Percentiles rank a stretch among this genome's conserved stretches.
Evolutionary conservation across 108 stramenopile species (phyloP).

Genomic region (Seminavis robusta): DNA sequence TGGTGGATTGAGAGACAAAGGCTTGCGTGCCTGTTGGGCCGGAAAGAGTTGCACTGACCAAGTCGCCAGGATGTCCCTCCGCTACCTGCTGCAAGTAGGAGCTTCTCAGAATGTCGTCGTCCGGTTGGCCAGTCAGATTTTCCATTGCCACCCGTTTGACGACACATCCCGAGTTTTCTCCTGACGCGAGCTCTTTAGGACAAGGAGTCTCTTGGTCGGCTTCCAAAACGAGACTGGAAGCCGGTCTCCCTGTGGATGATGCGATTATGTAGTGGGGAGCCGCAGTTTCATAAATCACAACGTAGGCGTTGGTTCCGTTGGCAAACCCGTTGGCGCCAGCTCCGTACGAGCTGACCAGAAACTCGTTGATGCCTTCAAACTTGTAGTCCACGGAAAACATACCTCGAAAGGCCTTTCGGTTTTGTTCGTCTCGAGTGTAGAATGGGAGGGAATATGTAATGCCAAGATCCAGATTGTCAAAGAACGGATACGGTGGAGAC

Average conservation of each 20-base stretch:
- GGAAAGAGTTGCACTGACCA: no score
- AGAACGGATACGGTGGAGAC: conserved; percentile 10
- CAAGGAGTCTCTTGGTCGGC: background rate
- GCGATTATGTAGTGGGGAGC: conserved; percentile 18
- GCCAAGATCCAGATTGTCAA: conserved; percentile 5
- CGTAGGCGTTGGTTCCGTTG: background rate
- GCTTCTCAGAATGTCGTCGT: no score
- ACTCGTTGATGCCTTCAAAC: conserved; percentile 10
- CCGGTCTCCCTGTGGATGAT: conserved; percentile 5
- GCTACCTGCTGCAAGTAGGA: no score
- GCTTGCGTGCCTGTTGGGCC: no score
- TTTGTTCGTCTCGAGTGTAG: conserved; percentile 8
- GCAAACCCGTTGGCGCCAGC: no score
- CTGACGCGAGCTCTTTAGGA: no score
- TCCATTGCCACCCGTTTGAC: no score
- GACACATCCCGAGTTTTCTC: no score
- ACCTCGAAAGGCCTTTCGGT: no score
- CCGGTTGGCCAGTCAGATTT: no score
- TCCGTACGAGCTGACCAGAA: conserved; percentile 7
- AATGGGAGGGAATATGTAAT: conserved; percentile 15
- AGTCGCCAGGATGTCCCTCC: no score
- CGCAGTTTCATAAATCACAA: conserved; percentile 9
- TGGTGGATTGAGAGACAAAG: no score
- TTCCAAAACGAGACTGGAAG: background rate
- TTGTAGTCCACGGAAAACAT: background rate